A percentile compares a stretch with the other conserved stretches of the same genome.
These are phyloP conservation scores for Colletotrichum lupini DNA, from an alignment of 2,329 filamentous ascomycete genomes.

Conservation along the genomic window DNA sequence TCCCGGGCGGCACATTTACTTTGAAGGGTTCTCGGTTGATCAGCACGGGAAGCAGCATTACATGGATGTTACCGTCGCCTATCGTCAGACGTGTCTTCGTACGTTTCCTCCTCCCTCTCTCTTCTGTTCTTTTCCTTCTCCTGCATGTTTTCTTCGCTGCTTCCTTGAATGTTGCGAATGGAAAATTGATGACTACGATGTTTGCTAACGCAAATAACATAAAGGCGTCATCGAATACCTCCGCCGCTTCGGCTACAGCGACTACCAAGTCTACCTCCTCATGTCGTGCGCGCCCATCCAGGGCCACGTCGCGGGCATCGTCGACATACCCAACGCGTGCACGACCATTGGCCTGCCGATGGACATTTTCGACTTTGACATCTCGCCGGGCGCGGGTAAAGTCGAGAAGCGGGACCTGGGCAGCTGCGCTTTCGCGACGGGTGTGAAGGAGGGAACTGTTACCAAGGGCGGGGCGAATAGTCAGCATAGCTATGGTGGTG, in stretches of 20 bases:
- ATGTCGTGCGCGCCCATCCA: constrained; percentile 88
- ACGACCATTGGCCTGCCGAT: constrained; percentile 89
- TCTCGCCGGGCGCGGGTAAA: constrained; percentile 70
- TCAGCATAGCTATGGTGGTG: constrained; percentile 61
- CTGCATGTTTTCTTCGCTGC: too few relatives aligned
- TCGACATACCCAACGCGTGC: constrained; percentile 91
- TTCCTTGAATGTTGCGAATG: not conserved
- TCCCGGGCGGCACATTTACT: constrained; percentile 83
- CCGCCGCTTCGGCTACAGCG: constrained; percentile 75
- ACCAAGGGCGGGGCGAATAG: constrained; percentile 58
- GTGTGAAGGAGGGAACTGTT: constrained; percentile 56
- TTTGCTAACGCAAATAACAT: not conserved
- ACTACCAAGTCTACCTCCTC: constrained; percentile 86
- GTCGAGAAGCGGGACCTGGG: constrained; percentile 49
- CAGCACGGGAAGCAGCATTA: constrained; percentile 90
- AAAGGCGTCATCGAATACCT: constrained; percentile 81
- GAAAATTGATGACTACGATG: too few relatives aligned
- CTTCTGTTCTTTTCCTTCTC: too few relatives aligned
- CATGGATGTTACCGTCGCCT: constrained; percentile 86
- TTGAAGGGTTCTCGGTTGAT: constrained; percentile 92
- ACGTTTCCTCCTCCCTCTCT: constrained; percentile 37
- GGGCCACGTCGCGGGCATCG: constrained; percentile 88
- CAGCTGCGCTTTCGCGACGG: constrained; percentile 72
- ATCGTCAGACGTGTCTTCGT: constrained; percentile 81
- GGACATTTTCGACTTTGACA: constrained; percentile 96